These are phyloP conservation scores for Amanita rubescens DNA, from an alignment of 768 basidiomycete species.

Conservation along the genomic window DNA sequence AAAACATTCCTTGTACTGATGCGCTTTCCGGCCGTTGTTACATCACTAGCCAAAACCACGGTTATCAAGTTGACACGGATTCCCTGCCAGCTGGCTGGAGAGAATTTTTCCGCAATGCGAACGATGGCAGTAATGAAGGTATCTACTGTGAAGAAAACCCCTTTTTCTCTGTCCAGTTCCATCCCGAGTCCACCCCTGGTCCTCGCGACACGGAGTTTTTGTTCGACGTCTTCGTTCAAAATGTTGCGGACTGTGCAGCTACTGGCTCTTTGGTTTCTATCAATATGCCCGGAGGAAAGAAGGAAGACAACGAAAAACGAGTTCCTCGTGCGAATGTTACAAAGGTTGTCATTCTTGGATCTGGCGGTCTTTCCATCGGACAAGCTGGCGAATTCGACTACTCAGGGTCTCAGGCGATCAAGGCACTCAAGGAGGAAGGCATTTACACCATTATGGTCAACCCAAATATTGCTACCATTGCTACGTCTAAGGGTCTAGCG, in stretches of 20 bases:
- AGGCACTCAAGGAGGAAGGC: conserved; percentile 97
- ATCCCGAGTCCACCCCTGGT: conserved; percentile 95
- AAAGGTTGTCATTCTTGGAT: conserved; percentile 96
- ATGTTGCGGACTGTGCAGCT: conserved; percentile 65
- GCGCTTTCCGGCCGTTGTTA: conserved; percentile 92
- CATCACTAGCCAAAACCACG: conserved; percentile 99
- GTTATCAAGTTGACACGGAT: conserved; percentile 83
- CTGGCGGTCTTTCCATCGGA: conserved; percentile 95
- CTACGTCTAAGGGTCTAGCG: conserved; percentile 93
- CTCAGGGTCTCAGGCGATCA: conserved; percentile 98
- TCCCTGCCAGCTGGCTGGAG: conserved; percentile 84
- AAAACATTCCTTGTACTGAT: conserved; percentile 97
- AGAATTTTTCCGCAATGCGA: conserved; percentile 93
- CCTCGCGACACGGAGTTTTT: conserved; percentile 98
- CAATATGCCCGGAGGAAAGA: conserved; percentile 69
- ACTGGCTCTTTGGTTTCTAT: conserved; percentile 52
- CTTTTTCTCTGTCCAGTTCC: conserved; percentile 99
- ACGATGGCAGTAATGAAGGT: conserved; percentile 96
- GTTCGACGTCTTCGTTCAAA: conserved; percentile 94
- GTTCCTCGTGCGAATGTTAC: conserved; percentile 69
- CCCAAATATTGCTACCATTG: conserved; percentile 98
- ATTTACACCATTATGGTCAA: conserved; percentile 99
- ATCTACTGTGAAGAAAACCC: conserved; percentile 91
- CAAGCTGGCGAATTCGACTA: conserved; percentile 99
- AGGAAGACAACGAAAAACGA: conserved; percentile 73